These are phyloP conservation scores for Yarrowia sp. DNA, from an alignment of 805 yeast species.

Conservation along the genomic window DNA sequence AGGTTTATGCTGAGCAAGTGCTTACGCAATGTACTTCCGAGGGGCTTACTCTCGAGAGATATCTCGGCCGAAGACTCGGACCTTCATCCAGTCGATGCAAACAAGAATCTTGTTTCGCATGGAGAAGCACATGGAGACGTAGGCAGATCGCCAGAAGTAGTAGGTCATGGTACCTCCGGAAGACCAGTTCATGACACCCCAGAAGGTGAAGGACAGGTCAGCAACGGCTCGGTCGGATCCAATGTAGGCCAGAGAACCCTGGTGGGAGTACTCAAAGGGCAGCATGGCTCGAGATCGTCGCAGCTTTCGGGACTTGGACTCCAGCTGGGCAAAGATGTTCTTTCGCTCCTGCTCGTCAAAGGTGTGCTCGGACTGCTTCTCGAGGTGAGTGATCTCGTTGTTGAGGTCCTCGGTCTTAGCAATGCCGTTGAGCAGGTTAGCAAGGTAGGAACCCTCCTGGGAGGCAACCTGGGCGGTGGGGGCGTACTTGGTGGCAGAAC, in stretches of 20 bases:
- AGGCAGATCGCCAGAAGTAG: conserved; percentile 94
- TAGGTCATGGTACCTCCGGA: conserved; percentile 87
- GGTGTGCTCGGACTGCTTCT: conserved; percentile 47
- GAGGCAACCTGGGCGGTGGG: conserved; percentile 98
- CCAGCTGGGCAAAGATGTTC: conserved; percentile 56
- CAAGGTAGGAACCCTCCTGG: conserved; percentile 88
- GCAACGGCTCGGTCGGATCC: conserved; percentile 94
- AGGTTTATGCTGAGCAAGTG: conserved; percentile 13
- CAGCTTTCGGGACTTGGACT: conserved; percentile 54
- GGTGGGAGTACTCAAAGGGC: conserved; percentile 82
- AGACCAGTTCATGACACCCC: conserved; percentile 63
- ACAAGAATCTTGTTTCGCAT: conserved; percentile 88
- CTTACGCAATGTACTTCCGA: too few species aligned
- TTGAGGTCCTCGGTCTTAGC: conserved; percentile 51
- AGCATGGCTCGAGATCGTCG: conserved; percentile 50
- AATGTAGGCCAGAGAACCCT: conserved; percentile 93
- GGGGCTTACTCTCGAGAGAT: conserved; percentile 74
- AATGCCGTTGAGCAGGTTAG: conserved; percentile 67
- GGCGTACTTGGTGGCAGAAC: conserved; percentile 85
- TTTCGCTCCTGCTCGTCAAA: conserved; percentile 48
- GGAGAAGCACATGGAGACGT: conserved; percentile 89
- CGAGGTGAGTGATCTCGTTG: conserved; percentile 52
- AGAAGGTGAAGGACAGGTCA: conserved; percentile 69
- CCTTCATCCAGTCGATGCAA: conserved; percentile 87
- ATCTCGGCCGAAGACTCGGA: conserved; percentile 89